phyloP scores from a whole-genome alignment of 176 grass and related monocot species.

The Rhynchospora tenuis region DNA sequence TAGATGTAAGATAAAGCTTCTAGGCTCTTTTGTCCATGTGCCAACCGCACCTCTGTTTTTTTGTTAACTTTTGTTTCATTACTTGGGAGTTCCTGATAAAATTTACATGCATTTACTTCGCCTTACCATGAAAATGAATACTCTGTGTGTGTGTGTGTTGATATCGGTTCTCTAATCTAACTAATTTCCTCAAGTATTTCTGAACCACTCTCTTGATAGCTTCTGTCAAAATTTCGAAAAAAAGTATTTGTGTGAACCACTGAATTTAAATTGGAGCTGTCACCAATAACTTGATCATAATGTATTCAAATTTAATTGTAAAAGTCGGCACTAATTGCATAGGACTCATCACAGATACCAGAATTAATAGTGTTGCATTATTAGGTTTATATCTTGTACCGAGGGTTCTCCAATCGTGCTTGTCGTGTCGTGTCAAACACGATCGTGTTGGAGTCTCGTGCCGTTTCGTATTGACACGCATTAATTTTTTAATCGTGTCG shows the following conservation, averaged over 20 bases:
- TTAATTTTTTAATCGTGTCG: too few relatives aligned
- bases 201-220: too few relatives aligned
- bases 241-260: too few relatives aligned
- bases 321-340: not conserved
- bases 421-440: too few relatives aligned
- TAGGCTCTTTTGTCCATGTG: conserved; percentile 15
- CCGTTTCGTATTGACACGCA: too few relatives aligned
- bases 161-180: not conserved
- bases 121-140: not conserved
- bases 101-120: not conserved
- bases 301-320: not conserved
- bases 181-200: not conserved
- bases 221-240: too few relatives aligned
- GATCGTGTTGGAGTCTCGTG: too few relatives aligned
- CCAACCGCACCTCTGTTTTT: conserved; percentile 9
- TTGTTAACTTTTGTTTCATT: conserved; percentile 10
- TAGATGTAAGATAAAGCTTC: conserved; percentile 18
- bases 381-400: too few relatives aligned
- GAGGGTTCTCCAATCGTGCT: too few relatives aligned
- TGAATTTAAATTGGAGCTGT: not conserved
- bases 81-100: not conserved
- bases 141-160: not conserved
- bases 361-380: too few relatives aligned
- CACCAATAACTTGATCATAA: not conserved
- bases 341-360: too few relatives aligned